These are phyloP conservation scores for Pichia inconspicua DNA, from an alignment of 1,139 yeast species.

Conservation along the genomic window DNA sequence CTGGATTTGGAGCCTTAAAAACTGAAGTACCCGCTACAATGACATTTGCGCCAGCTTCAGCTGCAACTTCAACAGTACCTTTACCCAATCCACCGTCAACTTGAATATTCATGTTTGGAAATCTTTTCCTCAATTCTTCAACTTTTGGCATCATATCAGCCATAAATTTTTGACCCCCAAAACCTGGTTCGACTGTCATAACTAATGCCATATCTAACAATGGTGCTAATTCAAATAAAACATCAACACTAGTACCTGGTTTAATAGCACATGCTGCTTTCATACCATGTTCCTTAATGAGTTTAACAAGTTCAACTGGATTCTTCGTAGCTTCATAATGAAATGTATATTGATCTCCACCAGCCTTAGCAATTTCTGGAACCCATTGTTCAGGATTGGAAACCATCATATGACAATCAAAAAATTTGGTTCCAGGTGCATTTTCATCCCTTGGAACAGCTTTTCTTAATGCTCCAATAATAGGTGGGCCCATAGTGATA, in stretches of 20 bases:
- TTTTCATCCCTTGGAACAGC: conserved; percentile 49
- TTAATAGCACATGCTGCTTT: conserved; percentile 92
- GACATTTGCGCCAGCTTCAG: conserved; percentile 93
- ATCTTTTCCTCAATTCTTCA: conserved; percentile 54
- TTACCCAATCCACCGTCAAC: conserved; percentile 96
- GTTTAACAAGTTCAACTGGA: conserved; percentile 65
- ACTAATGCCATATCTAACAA: conserved; percentile 81
- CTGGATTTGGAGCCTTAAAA: conserved; percentile 72
- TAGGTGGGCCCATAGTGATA: conserved; percentile 87
- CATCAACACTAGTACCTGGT: conserved; percentile 90
- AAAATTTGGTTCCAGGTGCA: conserved; percentile 37
- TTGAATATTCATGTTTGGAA: conserved; percentile 78
- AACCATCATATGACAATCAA: conserved; percentile 99
- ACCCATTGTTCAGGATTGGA: conserved; percentile 94
- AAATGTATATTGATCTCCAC: conserved; percentile 95
- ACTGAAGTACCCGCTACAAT: conserved; percentile 97
- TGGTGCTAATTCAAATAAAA: conserved; percentile 62
- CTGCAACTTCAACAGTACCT: conserved; percentile 76
- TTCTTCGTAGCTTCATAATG: conserved; percentile 89
- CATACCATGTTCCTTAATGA: conserved; percentile 76
- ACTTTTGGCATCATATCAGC: conserved; percentile 95
- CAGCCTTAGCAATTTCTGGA: conserved; percentile 83
- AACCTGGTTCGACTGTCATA: conserved; percentile 99
- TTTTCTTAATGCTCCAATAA: conserved; percentile 70
- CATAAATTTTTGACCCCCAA: conserved; percentile 98